phyloP scores from a whole-genome alignment of 352 stramenopile genomes.

The Blastocystis sp. region DNA sequence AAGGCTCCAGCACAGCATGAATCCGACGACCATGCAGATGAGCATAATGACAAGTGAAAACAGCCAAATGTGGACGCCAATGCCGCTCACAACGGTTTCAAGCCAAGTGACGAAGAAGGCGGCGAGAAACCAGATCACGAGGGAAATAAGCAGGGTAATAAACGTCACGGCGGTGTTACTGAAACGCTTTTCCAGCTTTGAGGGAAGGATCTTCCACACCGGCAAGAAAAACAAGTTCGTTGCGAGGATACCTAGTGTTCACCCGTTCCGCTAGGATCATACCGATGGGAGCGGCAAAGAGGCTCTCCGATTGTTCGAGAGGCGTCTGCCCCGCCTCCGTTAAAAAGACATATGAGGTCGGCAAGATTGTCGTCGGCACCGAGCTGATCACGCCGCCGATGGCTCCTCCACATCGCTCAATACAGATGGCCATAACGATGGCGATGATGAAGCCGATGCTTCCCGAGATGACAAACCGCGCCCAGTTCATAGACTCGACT shows the following conservation, averaged over 20 bases:
- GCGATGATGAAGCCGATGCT: conserved; percentile 61
- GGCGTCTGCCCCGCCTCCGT: conserved; percentile 9
- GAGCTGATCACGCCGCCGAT: conserved; percentile 55
- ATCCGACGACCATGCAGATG: conserved; percentile 20
- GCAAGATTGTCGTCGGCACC: conserved; percentile 54
- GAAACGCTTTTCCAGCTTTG: conserved; percentile 20
- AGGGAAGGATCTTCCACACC: conserved; percentile 64
- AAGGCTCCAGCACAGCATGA: conserved; percentile 58
- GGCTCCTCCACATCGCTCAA: conserved; percentile 64
- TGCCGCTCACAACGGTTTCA: background rate
- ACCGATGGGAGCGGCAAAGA: conserved; percentile 65
- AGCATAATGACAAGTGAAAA: conserved; percentile 58
- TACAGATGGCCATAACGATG: conserved; percentile 50
- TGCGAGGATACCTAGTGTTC: conserved; percentile 12
- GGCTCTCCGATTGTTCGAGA: conserved; percentile 15
- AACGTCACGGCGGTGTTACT: conserved; percentile 1
- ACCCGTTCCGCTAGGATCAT: background rate
- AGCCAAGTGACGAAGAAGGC: conserved; percentile 58
- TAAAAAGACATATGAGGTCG: conserved; percentile 61
- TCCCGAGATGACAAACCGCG: conserved; percentile 23
- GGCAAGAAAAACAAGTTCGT: conserved; percentile 63
- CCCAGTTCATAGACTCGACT: conserved; percentile 45
- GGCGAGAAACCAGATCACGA: conserved; percentile 48
- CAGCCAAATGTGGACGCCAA: conserved; percentile 16
- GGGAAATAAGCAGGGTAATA: conserved; percentile 41